Evolutionary conservation across 352 stramenopile species (phyloP).

Genomic region (Globisporangium okanoganense): DNA sequence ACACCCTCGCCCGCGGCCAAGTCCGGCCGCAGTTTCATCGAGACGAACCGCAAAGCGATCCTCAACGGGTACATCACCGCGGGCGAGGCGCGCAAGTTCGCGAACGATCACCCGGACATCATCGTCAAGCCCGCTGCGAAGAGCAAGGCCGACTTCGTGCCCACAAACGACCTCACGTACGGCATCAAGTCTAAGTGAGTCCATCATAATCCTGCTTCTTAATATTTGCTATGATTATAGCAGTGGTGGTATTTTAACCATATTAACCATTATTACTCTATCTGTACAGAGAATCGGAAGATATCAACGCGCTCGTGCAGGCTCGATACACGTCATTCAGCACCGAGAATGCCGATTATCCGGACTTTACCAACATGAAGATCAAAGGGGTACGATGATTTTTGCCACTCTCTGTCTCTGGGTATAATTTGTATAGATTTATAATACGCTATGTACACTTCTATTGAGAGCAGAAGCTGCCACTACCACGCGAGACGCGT

Average conservation of each 20-base stretch:
- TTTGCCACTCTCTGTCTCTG: background rate
- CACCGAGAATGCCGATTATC: slow-evolving; percentile 67
- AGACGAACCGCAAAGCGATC: slow-evolving; percentile 74
- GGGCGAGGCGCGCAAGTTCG: slow-evolving; percentile 52
- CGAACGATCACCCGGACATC: slow-evolving; percentile 71
- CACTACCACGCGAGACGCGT: slow-evolving; percentile 65
- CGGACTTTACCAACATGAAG: slow-evolving; percentile 76
- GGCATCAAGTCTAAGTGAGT: slow-evolving; percentile 77
- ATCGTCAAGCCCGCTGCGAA: slow-evolving; percentile 57
- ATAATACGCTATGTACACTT: background rate
- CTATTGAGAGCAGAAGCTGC: slow-evolving; percentile 48
- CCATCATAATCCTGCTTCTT: background rate
- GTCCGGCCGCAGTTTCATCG: slow-evolving; percentile 69
- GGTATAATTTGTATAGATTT: background rate
- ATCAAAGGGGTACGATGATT: slow-evolving; percentile 76
- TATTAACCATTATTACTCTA: background rate
- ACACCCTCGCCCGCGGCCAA: slow-evolving; percentile 58
- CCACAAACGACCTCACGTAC: slow-evolving; percentile 52
- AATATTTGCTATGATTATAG: background rate
- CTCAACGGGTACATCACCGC: slow-evolving; percentile 52
- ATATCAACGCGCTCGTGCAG: slow-evolving; percentile 69
- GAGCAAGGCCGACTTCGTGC: slow-evolving; percentile 49
- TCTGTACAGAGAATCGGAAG: slow-evolving; percentile 53
- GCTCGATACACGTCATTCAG: slow-evolving; percentile 62
- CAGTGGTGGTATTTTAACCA: too few relatives aligned